phyloP scores from a whole-genome alignment of 73 alveolate species.

The Paramecium sonneborni region DNA sequence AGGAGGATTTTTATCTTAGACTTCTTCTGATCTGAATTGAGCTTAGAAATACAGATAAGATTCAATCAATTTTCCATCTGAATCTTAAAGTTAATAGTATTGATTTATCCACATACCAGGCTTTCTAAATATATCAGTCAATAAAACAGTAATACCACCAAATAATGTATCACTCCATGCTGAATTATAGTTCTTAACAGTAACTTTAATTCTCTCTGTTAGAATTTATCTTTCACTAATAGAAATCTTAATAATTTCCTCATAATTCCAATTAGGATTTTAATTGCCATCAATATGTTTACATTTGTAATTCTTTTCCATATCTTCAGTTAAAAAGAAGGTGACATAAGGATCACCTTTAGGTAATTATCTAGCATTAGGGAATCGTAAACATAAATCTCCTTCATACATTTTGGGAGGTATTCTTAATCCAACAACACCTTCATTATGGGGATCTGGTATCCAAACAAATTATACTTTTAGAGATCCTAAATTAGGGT shows the following conservation, averaged over 20 bases:
- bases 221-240: constrained; percentile 2
- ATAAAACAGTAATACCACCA: constrained; percentile 31
- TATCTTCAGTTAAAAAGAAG: not conserved
- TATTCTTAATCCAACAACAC: constrained; percentile 20
- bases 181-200: not conserved
- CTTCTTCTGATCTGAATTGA: not conserved
- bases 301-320: constrained; percentile 3
- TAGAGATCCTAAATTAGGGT: constrained; percentile 48
- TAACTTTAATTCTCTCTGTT: not conserved
- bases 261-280: constrained; percentile 53
- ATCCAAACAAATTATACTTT: constrained; percentile 25
- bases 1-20: not conserved
- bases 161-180: not conserved
- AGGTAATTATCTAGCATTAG: not conserved
- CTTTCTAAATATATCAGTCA: not conserved
- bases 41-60: constrained; percentile 29
- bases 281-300: constrained; percentile 23
- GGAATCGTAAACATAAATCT: not conserved
- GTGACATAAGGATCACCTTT: not conserved
- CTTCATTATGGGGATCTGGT: constrained; percentile 42
- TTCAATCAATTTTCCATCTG: constrained; percentile 38
- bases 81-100: constrained; percentile 49
- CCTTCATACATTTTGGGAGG: not conserved
- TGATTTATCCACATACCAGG: constrained; percentile 54
- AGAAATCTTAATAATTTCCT: not conserved